Conservation (phyloP, 1,284 basidiomycete genomes). For the Ustilago curta region DNA sequence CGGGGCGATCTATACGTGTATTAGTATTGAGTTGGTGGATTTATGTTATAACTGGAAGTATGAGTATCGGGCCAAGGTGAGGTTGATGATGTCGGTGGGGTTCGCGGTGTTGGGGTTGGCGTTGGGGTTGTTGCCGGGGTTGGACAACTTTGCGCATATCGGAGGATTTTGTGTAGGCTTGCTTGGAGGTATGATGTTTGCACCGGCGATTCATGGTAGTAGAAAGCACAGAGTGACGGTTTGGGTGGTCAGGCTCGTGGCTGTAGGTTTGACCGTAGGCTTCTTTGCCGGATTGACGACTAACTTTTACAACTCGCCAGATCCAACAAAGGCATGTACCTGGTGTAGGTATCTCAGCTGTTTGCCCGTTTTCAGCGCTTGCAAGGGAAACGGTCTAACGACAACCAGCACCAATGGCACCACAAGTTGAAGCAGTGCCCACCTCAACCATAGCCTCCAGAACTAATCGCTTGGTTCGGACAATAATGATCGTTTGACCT, state of each 20-base stretch:
- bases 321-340: constrained; percentile 76
- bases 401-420: constrained; percentile 28
- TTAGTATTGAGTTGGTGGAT: constrained; percentile 85
- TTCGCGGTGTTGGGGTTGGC: constrained; percentile 87
- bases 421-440: not conserved
- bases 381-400: constrained; percentile 58
- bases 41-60: constrained; percentile 92
- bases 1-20: constrained; percentile 89
- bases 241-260: constrained; percentile 80
- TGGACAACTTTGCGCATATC: constrained; percentile 72
- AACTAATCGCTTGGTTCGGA: too few relatives aligned
- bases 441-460: too few relatives aligned
- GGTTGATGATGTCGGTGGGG: constrained; percentile 83
- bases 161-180: constrained; percentile 72
- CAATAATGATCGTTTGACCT: too few relatives aligned
- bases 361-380: constrained; percentile 55
- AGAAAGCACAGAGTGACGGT: constrained; percentile 80
- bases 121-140: constrained; percentile 74
- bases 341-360: constrained; percentile 77
- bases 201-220: constrained; percentile 84
- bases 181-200: constrained; percentile 80
- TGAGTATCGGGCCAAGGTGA: constrained; percentile 58
- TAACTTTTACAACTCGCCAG: constrained; percentile 88
- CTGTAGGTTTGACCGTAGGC: constrained; percentile 80
- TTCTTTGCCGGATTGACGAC: constrained; percentile 83